A percentile compares a stretch with the other conserved stretches of the same genome.
These are phyloP conservation scores for Amanita molliuscula DNA, from an alignment of 768 basidiomycete genomes.

Conservation along the genomic window DNA sequence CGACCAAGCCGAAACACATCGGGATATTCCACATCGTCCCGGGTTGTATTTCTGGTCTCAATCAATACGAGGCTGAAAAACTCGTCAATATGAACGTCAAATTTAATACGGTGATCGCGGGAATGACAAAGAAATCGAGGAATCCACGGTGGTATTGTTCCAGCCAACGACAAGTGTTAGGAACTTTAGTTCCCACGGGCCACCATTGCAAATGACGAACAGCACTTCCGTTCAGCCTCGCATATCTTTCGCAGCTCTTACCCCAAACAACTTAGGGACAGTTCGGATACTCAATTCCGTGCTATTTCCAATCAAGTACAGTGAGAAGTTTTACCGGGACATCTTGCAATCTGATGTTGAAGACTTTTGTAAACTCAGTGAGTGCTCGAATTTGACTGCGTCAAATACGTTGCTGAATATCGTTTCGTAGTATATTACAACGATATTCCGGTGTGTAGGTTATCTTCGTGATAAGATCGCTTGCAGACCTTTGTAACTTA, in stretches of 20 bases:
- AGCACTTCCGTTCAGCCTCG: slow-evolving; percentile 22
- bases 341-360: slow-evolving; percentile 70
- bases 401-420: slow-evolving; percentile 7
- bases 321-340: slow-evolving; percentile 80
- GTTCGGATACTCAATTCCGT: slow-evolving; percentile 63
- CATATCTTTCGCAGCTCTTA: slow-evolving; percentile 64
- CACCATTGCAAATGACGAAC: slow-evolving; percentile 13
- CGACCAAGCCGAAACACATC: background rate
- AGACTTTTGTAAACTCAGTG: slow-evolving; percentile 82
- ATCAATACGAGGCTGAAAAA: no score
- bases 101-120: background rate
- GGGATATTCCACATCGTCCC: background rate
- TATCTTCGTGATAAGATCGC: slow-evolving; percentile 9
- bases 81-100: background rate
- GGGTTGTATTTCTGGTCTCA: background rate
- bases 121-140: background rate
- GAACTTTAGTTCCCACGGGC: background rate
- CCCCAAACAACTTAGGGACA: slow-evolving; percentile 76
- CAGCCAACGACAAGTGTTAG: background rate
- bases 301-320: slow-evolving; percentile 84
- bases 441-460: slow-evolving; percentile 58
- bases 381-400: slow-evolving; percentile 20
- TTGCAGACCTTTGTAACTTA: slow-evolving; percentile 13
- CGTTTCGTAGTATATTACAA: slow-evolving; percentile 71
- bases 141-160: background rate